Conservation (phyloP, 345 rosid species). For the Eucalyptus pauciflora region DNA sequence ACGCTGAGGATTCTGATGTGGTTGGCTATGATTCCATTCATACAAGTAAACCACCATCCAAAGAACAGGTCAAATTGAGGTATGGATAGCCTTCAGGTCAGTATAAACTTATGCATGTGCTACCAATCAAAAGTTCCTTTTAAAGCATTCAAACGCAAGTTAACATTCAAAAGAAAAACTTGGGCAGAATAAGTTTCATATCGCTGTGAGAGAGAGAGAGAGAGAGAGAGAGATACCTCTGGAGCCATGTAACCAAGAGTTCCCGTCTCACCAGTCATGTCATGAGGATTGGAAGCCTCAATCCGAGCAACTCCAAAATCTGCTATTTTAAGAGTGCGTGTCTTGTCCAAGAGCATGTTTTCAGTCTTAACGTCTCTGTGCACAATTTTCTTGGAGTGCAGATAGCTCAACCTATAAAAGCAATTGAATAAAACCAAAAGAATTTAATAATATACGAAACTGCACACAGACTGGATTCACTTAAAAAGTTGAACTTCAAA, state of each 20-base stretch:
- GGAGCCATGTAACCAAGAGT: constrained; percentile 99
- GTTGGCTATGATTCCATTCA: neutral
- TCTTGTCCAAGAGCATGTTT: constrained; percentile 90
- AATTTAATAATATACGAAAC: neutral
- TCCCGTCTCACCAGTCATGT: constrained; percentile 99
- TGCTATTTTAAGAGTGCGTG: constrained; percentile 80
- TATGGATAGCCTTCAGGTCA: neutral
- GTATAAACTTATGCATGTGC: neutral
- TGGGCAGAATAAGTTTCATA: neutral
- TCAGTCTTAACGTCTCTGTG: constrained; percentile 99
- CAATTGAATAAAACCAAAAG: neutral
- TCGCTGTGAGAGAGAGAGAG: neutral
- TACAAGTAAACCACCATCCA: neutral
- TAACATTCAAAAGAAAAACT: neutral
- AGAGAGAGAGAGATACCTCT: constrained; percentile 36
- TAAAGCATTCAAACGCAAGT: neutral
- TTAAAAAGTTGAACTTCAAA: neutral
- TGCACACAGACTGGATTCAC: neutral
- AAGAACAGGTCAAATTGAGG: neutral
- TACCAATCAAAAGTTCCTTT: neutral
- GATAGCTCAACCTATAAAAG: constrained; percentile 69
- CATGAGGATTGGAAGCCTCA: constrained; percentile 96
- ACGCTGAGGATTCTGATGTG: neutral
- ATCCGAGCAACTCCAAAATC: constrained; percentile 98
- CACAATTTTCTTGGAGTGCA: constrained; percentile 82